Evolutionary conservation across 2,329 filamentous ascomycete species (phyloP).

Genomic region (Lizonia empirigonia): DNA sequence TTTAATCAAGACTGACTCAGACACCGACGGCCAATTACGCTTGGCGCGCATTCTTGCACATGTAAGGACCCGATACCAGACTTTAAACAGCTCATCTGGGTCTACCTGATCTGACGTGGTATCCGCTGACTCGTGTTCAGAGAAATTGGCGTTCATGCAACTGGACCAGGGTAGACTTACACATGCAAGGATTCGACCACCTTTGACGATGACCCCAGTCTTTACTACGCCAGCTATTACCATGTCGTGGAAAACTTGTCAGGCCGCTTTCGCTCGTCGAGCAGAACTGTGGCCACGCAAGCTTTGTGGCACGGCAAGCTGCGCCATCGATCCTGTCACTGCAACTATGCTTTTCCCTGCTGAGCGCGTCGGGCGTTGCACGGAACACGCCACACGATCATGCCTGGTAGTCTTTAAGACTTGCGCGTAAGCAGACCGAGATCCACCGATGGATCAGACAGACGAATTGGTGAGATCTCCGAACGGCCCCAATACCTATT

Average conservation of each 20-base stretch:
- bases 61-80: conserved; percentile 4
- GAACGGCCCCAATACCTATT: background rate
- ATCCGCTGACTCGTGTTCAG: conserved; percentile 4
- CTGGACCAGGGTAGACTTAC: background rate
- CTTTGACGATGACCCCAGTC: background rate
- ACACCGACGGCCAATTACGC: conserved; percentile 1
- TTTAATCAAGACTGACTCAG: conserved; percentile 9
- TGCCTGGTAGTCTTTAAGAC: background rate
- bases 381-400: background rate
- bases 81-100: background rate
- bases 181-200: conserved; percentile 5
- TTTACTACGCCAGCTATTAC: background rate
- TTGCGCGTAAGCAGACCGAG: background rate
- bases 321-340: background rate
- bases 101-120: background rate
- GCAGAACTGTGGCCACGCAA: background rate
- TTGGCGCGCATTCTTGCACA: conserved; percentile 3
- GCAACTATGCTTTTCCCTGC: conserved; percentile 2
- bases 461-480: background rate
- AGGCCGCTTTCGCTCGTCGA: background rate
- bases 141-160: conserved; percentile 12
- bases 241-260: conserved; percentile 5
- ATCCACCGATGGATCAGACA: background rate
- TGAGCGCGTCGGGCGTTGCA: background rate
- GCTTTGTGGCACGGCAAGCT: background rate